Percentiles rank a stretch among this genome's conserved stretches.
Evolutionary conservation across 176 grass and related monocot species (phyloP).

Genomic region (Zizania latifolia): DNA sequence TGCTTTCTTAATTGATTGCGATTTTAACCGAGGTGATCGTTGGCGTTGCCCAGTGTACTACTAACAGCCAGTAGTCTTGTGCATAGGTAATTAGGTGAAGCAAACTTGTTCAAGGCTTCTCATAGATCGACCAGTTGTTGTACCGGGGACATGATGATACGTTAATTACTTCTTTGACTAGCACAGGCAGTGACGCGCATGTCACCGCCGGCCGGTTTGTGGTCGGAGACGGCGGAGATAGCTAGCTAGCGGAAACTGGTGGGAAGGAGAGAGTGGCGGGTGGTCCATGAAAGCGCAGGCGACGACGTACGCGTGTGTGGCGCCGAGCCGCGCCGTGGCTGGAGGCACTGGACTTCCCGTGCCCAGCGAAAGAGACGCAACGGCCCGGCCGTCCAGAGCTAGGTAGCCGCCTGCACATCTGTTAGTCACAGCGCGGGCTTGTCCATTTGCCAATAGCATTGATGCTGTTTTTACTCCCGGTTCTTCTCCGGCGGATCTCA

Average conservation of each 20-base stretch:
- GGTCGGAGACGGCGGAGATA: background rate
- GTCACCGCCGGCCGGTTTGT: background rate
- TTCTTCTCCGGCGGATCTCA: constrained; percentile 8
- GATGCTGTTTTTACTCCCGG: background rate
- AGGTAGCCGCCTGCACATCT: background rate
- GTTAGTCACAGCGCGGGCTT: background rate
- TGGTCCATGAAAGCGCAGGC: constrained; percentile 28
- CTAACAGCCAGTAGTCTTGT: background rate
- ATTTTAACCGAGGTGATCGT: background rate
- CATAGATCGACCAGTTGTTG: too few relatives aligned
- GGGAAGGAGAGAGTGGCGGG: background rate
- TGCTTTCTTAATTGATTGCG: constrained; percentile 4
- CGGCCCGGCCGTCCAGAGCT: background rate
- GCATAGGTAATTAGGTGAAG: background rate
- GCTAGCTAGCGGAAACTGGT: background rate
- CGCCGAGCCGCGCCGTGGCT: background rate
- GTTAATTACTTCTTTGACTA: constrained; percentile 1
- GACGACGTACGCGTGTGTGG: constrained; percentile 20
- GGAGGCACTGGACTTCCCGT: background rate
- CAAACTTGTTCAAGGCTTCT: background rate
- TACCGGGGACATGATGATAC: background rate
- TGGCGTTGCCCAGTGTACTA: background rate
- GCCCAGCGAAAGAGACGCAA: constrained; percentile 15
- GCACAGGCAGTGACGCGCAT: background rate
- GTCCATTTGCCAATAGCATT: background rate